Evolutionary conservation across 1,284 basidiomycete species (phyloP).

Genomic region (Boletus subluridellus): DNA sequence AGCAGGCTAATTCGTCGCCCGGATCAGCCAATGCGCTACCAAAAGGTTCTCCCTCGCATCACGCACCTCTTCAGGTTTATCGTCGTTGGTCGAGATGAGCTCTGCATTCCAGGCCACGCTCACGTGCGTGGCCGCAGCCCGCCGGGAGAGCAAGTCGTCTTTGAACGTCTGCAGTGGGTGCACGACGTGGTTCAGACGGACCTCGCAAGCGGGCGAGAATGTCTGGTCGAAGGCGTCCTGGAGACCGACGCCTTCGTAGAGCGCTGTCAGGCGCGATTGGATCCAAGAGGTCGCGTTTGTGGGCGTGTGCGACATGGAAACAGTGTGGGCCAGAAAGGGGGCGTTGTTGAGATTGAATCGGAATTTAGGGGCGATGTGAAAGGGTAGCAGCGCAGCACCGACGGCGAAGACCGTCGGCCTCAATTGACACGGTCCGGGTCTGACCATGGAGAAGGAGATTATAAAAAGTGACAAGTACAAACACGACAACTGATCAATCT

Average conservation of each 20-base stretch:
- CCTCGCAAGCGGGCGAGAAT: conserved; percentile 36
- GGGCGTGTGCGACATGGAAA: background rate
- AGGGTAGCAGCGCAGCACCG: conserved; percentile 1
- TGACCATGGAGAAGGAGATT: background rate
- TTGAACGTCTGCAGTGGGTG: conserved; percentile 33
- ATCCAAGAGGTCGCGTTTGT: conserved; percentile 21
- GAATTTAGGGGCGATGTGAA: conserved; percentile 1
- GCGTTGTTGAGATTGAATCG: background rate
- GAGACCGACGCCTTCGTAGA: conserved; percentile 29
- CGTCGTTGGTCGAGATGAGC: conserved; percentile 30
- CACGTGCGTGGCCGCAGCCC: conserved; percentile 16
- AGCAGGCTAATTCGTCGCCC: conserved; percentile 25
- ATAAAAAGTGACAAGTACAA: too few species aligned
- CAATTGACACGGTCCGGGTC: background rate
- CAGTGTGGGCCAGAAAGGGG: background rate
- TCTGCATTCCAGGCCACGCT: conserved; percentile 37
- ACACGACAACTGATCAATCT: too few species aligned
- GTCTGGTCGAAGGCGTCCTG: conserved; percentile 26
- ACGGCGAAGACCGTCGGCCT: background rate
- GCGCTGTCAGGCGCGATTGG: conserved; percentile 24
- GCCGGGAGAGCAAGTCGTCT: conserved; percentile 23
- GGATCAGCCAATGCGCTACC: background rate
- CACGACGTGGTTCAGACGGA: conserved; percentile 34
- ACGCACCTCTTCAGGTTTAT: conserved; percentile 22
- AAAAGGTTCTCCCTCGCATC: background rate